Evolutionary conservation across 192 early-diverging fungal species (phyloP), one percentile per base, ranked within the genome.

Genomic region (Helicostylum pulchrum): DNA sequence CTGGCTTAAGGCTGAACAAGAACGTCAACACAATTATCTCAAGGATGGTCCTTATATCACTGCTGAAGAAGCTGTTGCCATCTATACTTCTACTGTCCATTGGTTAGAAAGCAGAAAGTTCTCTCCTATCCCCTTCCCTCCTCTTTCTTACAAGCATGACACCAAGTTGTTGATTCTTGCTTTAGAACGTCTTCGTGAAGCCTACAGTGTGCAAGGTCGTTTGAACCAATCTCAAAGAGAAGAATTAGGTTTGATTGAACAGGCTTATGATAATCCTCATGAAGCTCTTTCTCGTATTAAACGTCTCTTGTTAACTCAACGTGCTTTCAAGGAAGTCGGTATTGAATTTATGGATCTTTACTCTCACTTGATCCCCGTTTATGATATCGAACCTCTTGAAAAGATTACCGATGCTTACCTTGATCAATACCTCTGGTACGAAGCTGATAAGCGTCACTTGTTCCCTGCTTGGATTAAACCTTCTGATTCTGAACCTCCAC

Each of bases 401-500:
- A 99, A 99, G 78, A 99, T 99, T 64, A 95, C 95, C 0, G 97
- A 99, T 73, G 94, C 97, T 34, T 99, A 99, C 60, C 80, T 99
- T 62, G 97, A 99, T 73, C 97, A 99, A 74, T 99, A 99, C 67
- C 83, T 99, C 42, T 99, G 97, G 97, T 98, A 98, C 73, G 97
- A 99, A 65, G 95, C 94, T 12, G 94, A 96, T 67, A 98, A 98
- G 82, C 88, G 95, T 39, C 87, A 96, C 62, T 79, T 99, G 51
- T 99, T 97, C 86, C 95, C 97, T 21, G 86, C 92, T n/a, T 99
- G 97, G 97, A 94, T 98, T 72, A 99, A 99, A 70, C 97, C 97
- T 3, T 86, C 92, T 17, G 97, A 99, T 66, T 88, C 93, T 14
- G 97, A 99, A 78, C 95, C 96, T 3, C 89, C 97, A 36, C 97